Evolutionary conservation across 306 rosid genomes (phyloP).

Genomic region (Macrotyloma uniflorum): DNA sequence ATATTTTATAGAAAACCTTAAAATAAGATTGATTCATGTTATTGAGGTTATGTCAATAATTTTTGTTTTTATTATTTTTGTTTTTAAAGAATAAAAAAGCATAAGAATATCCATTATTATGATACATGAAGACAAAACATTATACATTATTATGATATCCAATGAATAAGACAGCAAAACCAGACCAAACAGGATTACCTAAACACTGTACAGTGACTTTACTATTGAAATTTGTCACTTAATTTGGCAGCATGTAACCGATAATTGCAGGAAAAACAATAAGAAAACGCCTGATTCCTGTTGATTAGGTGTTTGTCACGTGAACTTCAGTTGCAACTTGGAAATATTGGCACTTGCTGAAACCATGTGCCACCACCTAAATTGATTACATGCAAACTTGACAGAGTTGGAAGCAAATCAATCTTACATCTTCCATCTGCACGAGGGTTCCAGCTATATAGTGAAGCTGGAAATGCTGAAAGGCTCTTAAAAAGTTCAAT

Average conservation of each 20-base stretch:
- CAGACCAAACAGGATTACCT: conserved; percentile 51
- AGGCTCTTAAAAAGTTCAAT: conserved; percentile 39
- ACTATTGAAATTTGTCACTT: conserved; percentile 34
- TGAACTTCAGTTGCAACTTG: conserved; percentile 33
- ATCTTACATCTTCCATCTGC: conserved; percentile 1
- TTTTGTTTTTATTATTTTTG: no score
- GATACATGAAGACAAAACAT: background rate
- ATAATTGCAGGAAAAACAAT: conserved; percentile 36
- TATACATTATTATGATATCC: conserved; percentile 14
- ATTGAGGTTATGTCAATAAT: no score
- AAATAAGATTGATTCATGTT: no score
- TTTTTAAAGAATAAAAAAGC: no score
- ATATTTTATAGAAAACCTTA: no score
- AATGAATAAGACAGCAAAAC: conserved; percentile 40
- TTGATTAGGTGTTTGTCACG: conserved; percentile 48
- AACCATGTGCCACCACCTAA: conserved; percentile 33
- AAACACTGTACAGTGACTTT: conserved; percentile 20
- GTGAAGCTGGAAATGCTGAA: conserved; percentile 35
- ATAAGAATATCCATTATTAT: no score
- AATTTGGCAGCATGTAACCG: conserved; percentile 49
- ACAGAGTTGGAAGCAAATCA: conserved; percentile 38
- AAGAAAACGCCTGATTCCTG: conserved; percentile 29
- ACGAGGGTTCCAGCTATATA: conserved; percentile 27
- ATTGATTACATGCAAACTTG: conserved; percentile 36
- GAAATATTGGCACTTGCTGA: conserved; percentile 25